Evolutionary conservation across 1,139 yeast genomes (phyloP).

Genomic region (Sugiyamaella pinicola): DNA sequence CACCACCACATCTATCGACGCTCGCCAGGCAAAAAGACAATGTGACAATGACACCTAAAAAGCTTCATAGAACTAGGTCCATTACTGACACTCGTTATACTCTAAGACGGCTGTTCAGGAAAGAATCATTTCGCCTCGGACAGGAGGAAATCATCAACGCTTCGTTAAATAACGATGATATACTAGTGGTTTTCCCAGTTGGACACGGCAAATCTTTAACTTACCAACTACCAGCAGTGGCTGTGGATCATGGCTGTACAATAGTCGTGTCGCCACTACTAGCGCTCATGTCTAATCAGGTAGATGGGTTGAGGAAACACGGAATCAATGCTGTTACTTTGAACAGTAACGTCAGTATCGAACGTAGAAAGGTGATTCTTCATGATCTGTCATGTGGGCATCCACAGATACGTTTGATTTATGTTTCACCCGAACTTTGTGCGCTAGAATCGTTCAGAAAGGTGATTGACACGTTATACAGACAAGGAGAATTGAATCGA

Average conservation of each 20-base stretch:
- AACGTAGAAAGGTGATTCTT: slow-evolving; percentile 28
- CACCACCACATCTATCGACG: no score
- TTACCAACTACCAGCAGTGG: slow-evolving; percentile 92
- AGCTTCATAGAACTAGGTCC: slow-evolving; percentile 2
- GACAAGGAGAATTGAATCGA: slow-evolving; percentile 41
- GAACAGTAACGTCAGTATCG: slow-evolving; percentile 30
- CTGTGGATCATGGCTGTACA: slow-evolving; percentile 93
- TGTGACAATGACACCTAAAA: slow-evolving; percentile 6
- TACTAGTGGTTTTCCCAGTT: slow-evolving; percentile 95
- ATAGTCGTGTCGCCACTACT: slow-evolving; percentile 86
- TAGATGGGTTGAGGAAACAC: slow-evolving; percentile 61
- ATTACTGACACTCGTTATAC: slow-evolving; percentile 25
- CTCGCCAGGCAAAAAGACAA: no score
- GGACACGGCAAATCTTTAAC: slow-evolving; percentile 98
- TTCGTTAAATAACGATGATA: slow-evolving; percentile 78
- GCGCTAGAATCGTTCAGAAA: slow-evolving; percentile 32
- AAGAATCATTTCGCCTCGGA: slow-evolving; percentile 58
- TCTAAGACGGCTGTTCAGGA: slow-evolving; percentile 33
- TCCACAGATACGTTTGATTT: slow-evolving; percentile 53
- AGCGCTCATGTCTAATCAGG: slow-evolving; percentile 91
- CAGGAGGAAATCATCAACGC: slow-evolving; percentile 87
- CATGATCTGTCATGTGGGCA: slow-evolving; percentile 30
- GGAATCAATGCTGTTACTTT: slow-evolving; percentile 61
- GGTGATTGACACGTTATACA: slow-evolving; percentile 27
- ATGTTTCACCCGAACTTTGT: slow-evolving; percentile 73